A percentile compares a stretch with the other conserved stretches of the same genome.
These are phyloP conservation scores for Amanita muscaria DNA, from an alignment of 768 basidiomycete species.

Conservation along the genomic window DNA sequence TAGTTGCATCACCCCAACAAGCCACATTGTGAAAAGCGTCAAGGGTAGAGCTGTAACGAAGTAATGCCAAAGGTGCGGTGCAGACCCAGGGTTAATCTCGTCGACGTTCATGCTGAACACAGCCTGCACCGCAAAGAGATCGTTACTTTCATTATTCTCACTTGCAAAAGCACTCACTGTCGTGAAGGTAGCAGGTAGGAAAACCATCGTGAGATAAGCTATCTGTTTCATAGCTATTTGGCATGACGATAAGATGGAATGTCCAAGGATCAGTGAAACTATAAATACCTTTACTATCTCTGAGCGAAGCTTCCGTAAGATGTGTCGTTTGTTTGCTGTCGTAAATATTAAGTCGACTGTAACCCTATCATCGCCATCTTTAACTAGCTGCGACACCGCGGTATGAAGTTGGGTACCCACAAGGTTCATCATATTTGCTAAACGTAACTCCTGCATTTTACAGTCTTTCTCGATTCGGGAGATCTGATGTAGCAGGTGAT, in stretches of 20 bases:
- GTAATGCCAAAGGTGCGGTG: conserved; percentile 33
- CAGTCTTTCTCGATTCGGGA: conserved; percentile 34
- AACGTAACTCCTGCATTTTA: conserved; percentile 32
- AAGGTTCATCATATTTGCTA: conserved; percentile 44
- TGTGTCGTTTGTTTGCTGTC: conserved; percentile 35
- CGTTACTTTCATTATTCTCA: too few relatives aligned
- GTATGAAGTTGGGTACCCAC: conserved; percentile 14
- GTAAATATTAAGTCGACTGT: conserved; percentile 34
- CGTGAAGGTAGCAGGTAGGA: conserved; percentile 48
- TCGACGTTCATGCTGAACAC: conserved; percentile 54
- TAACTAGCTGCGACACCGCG: neutral
- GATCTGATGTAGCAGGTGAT: conserved; percentile 40
- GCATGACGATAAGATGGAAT: neutral
- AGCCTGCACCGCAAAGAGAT: conserved; percentile 28
- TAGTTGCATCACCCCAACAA: conserved; percentile 42
- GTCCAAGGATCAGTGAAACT: neutral
- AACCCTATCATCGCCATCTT: conserved; percentile 24
- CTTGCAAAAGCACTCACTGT: conserved; percentile 26
- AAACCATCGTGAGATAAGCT: conserved; percentile 54
- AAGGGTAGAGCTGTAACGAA: conserved; percentile 34
- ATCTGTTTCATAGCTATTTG: conserved; percentile 41
- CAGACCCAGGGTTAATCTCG: conserved; percentile 29
- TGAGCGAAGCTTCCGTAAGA: conserved; percentile 31
- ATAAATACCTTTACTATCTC: conserved; percentile 21
- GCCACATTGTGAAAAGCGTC: conserved; percentile 43